A percentile compares a stretch with the other conserved stretches of the same genome.
Evolutionary conservation across 202 grass and related monocot species (phyloP).

Genomic region (Cymbopogon flexuosus): DNA sequence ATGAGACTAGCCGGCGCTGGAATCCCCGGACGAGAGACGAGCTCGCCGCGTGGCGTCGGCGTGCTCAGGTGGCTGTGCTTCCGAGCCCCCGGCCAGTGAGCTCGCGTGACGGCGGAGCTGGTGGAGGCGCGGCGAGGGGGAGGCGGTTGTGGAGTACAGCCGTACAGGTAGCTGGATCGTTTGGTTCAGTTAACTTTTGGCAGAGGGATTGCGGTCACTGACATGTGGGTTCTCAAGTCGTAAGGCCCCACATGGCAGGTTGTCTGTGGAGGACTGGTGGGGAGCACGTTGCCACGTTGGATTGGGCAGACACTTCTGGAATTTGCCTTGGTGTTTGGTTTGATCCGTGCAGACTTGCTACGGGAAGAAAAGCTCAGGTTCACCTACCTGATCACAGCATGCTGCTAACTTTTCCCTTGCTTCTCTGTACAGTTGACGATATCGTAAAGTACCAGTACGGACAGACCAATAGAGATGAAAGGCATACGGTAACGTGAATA

Average conservation of each 20-base stretch:
- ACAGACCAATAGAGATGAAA: not conserved
- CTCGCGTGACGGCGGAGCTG: conserved; percentile 19
- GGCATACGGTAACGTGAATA: not conserved
- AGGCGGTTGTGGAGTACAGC: conserved; percentile 6
- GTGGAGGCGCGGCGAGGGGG: conserved; percentile 7
- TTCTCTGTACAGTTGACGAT: not conserved
- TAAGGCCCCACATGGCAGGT: not conserved
- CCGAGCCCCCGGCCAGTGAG: not conserved
- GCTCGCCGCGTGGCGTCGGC: conserved; percentile 13
- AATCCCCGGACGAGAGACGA: not conserved
- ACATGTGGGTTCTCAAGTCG: not conserved
- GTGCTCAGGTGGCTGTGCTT: not conserved
- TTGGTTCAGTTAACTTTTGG: not conserved
- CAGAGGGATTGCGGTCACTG: not conserved
- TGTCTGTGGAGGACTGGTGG: not conserved
- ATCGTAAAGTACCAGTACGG: not conserved
- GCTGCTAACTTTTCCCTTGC: not conserved
- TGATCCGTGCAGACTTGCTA: not conserved
- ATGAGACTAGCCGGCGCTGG: not conserved
- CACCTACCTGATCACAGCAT: not conserved
- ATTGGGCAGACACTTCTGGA: not conserved
- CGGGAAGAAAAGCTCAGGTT: not conserved
- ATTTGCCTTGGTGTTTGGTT: not conserved
- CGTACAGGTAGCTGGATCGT: not conserved
- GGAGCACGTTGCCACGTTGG: not conserved